phyloP scores from a whole-genome alignment of 768 basidiomycete species.

The Mycena galopus region DNA sequence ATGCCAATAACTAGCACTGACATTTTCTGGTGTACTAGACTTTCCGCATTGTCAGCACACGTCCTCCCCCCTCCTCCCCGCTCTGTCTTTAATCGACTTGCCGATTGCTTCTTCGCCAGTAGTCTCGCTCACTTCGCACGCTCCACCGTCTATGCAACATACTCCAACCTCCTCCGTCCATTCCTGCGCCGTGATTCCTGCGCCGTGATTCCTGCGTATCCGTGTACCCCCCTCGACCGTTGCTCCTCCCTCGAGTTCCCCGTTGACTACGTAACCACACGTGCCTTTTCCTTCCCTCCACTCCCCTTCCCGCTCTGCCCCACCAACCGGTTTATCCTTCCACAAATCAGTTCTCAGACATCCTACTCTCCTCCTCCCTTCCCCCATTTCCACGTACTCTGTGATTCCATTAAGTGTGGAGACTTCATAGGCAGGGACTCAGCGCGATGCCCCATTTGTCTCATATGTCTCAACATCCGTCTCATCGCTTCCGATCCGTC shows the following conservation, averaged over 20 bases:
- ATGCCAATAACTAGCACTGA: neutral
- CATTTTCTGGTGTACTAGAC: neutral
- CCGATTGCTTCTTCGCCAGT: neutral
- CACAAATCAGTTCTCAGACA: neutral
- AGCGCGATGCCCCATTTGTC: neutral
- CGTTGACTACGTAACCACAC: no score
- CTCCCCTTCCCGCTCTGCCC: neutral
- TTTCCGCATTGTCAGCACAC: neutral
- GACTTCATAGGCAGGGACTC: neutral
- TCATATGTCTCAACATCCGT: neutral
- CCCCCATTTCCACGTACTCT: neutral
- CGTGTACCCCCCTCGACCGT: neutral
- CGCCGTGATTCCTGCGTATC: no score
- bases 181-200: neutral
- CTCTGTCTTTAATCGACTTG: neutral
- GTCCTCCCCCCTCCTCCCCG: neutral
- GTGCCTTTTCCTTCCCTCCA: neutral
- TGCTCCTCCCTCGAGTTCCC: neutral
- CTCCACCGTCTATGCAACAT: neutral
- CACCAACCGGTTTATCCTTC: neutral
- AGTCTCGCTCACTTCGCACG: neutral
- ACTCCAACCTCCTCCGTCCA: neutral
- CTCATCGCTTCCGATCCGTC: neutral
- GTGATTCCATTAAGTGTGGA: neutral
- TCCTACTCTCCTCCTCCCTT: neutral